Conservation (phyloP, 129 eudicot species). For the Flaveria trinervia region DNA sequence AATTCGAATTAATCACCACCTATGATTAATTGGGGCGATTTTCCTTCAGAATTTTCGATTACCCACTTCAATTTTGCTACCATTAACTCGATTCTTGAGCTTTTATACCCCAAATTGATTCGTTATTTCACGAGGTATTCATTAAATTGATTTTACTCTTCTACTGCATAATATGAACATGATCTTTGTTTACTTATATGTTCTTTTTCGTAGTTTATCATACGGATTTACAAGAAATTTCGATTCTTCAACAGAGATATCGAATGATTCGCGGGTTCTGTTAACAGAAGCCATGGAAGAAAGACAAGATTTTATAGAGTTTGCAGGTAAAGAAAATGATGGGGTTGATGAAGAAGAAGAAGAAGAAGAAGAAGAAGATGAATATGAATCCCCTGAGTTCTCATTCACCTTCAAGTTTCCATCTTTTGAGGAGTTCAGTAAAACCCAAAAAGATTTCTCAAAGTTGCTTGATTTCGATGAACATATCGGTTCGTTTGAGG, state of each 20-base stretch:
- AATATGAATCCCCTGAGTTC: slow-evolving; percentile 39
- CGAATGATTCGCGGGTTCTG: slow-evolving; percentile 14
- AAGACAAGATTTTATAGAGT: slow-evolving; percentile 2
- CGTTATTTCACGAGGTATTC: slow-evolving; percentile 57
- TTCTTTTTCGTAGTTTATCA: neutral
- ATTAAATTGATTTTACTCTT: neutral
- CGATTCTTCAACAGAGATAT: slow-evolving; percentile 21
- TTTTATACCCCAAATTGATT: slow-evolving; percentile 46
- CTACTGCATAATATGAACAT: neutral
- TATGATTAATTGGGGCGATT: slow-evolving; percentile 29
- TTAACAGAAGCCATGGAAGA: slow-evolving; percentile 25
- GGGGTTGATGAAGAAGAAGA: slow-evolving; percentile 26
- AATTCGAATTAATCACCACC: slow-evolving; percentile 35
- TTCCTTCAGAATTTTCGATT: neutral
- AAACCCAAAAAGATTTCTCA: slow-evolving; percentile 29
- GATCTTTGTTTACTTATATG: neutral
- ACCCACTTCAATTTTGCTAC: slow-evolving; percentile 30
- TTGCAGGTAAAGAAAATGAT: slow-evolving; percentile 17
- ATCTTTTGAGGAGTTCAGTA: slow-evolving; percentile 59
- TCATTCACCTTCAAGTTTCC: slow-evolving; percentile 66
- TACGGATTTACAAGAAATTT: slow-evolving; percentile 20
- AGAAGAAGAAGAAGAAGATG: slow-evolving; percentile 30
- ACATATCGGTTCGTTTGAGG: slow-evolving; percentile 17
- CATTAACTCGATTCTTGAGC: slow-evolving; percentile 47
- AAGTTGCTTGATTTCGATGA: slow-evolving; percentile 20